A percentile compares a stretch with the other conserved stretches of the same genome.
Conservation (phyloP, 1,284 basidiomycete species). For the Fomitopsis pinicola region DNA sequence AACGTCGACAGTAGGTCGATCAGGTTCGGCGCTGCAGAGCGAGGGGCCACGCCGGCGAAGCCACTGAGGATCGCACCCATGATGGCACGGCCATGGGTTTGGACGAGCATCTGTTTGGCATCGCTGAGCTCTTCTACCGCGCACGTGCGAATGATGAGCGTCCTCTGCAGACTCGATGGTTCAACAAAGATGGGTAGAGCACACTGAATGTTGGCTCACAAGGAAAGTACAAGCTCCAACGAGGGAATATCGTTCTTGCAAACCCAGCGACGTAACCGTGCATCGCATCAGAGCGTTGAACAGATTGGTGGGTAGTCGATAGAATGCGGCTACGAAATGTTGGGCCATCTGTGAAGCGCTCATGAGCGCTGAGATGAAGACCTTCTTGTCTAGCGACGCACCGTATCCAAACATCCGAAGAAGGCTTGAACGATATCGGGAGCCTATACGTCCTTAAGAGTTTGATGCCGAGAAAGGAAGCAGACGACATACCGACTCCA, state of each 20-base stretch:
- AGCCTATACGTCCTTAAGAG: slow-evolving; percentile 42
- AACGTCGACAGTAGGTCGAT: slow-evolving; percentile 75
- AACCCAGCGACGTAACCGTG: slow-evolving; percentile 61
- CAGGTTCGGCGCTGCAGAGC: slow-evolving; percentile 79
- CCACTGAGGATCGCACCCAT: slow-evolving; percentile 71
- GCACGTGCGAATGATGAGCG: slow-evolving; percentile 59
- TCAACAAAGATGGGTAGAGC: neutral
- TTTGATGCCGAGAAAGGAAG: neutral
- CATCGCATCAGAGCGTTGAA: slow-evolving; percentile 73
- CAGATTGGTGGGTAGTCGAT: slow-evolving; percentile 59
- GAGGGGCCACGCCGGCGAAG: slow-evolving; percentile 77
- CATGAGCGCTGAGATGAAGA: slow-evolving; percentile 2
- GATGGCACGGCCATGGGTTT: slow-evolving; percentile 62
- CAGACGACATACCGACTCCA: slow-evolving; percentile 58
- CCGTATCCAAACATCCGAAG: slow-evolving; percentile 75
- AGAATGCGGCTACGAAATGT: slow-evolving; percentile 70
- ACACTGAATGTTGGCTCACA: slow-evolving; percentile 21
- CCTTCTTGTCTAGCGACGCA: slow-evolving; percentile 24
- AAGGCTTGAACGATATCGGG: slow-evolving; percentile 88
- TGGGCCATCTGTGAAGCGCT: slow-evolving; percentile 52
- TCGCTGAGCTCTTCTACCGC: slow-evolving; percentile 47
- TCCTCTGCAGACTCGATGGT: slow-evolving; percentile 36
- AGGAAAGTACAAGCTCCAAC: slow-evolving; percentile 76
- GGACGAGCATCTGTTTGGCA: slow-evolving; percentile 47
- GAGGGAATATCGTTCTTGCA: slow-evolving; percentile 86